Conservation (phyloP, 2,329 filamentous ascomycete species). For the Pestalotiopsis sp. region DNA sequence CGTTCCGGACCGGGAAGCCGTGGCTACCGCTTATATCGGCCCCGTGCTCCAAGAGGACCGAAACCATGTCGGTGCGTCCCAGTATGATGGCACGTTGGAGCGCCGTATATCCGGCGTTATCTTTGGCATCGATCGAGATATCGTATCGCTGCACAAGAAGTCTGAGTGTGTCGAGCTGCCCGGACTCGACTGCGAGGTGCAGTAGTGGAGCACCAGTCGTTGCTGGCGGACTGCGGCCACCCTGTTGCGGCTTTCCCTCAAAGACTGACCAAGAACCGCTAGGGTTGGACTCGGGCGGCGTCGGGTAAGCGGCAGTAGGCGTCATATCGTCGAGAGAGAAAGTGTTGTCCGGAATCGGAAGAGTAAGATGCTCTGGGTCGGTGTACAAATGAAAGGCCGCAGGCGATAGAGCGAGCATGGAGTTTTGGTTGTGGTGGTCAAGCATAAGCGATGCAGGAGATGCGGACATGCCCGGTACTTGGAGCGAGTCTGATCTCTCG, state of each 20-base stretch:
- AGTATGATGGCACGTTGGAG: slow-evolving; percentile 34
- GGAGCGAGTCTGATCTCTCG: slow-evolving; percentile 26
- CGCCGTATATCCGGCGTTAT: slow-evolving; percentile 33
- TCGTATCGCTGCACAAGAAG: slow-evolving; percentile 32
- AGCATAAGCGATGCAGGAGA: slow-evolving; percentile 17
- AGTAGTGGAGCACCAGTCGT: slow-evolving; percentile 31
- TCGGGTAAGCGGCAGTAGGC: slow-evolving; percentile 28
- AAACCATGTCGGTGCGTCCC: slow-evolving; percentile 35
- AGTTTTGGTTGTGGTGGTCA: slow-evolving; percentile 15
- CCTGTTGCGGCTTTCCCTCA: not conserved
- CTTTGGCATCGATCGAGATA: slow-evolving; percentile 32
- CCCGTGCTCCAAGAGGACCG: slow-evolving; percentile 33
- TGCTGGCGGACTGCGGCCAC: slow-evolving; percentile 13
- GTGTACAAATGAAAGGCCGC: slow-evolving; percentile 26
- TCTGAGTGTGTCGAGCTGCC: slow-evolving; percentile 31
- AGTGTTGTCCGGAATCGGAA: slow-evolving; percentile 30
- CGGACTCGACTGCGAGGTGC: slow-evolving; percentile 35
- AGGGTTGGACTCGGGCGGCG: slow-evolving; percentile 25
- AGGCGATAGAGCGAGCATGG: slow-evolving; percentile 2
- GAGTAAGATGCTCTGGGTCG: slow-evolving; percentile 27
- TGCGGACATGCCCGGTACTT: slow-evolving; percentile 16
- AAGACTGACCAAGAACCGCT: not conserved
- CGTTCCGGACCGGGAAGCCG: not conserved
- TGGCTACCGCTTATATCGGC: slow-evolving; percentile 20
- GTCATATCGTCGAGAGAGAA: slow-evolving; percentile 22